These are phyloP conservation scores for Flaveria ramosissima DNA, from an alignment of 129 eudicot genomes.

Conservation along the genomic window DNA sequence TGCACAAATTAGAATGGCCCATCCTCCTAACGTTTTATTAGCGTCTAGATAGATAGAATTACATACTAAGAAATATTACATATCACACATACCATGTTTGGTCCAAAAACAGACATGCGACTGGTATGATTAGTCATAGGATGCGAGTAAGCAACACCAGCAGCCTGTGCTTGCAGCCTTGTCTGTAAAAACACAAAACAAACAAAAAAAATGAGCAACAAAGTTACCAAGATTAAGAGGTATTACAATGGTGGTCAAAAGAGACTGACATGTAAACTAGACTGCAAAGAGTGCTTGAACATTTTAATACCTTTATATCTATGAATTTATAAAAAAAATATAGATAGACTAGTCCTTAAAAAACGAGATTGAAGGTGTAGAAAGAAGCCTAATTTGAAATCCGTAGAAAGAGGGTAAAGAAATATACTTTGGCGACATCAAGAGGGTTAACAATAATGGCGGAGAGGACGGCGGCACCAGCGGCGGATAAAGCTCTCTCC, in stretches of 20 bases:
- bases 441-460: constrained; percentile 94
- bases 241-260: too few relatives aligned
- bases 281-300: too few relatives aligned
- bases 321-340: too few relatives aligned
- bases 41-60: neutral
- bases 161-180: constrained; percentile 98
- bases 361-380: too few relatives aligned
- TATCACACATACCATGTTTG: constrained; percentile 64
- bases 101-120: constrained; percentile 92
- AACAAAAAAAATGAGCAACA: neutral
- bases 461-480: constrained; percentile 95
- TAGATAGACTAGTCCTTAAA: too few relatives aligned
- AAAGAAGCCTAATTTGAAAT: too few relatives aligned
- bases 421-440: constrained; percentile 81
- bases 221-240: too few relatives aligned
- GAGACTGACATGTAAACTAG: too few relatives aligned
- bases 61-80: neutral
- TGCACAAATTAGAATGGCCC: constrained; percentile 2
- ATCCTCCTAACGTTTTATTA: neutral
- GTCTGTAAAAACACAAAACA: constrained; percentile 53
- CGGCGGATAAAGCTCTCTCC: constrained; percentile 82
- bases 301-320: too few relatives aligned
- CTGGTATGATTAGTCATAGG: constrained; percentile 78
- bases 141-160: constrained; percentile 84
- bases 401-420: neutral